Evolutionary conservation across 768 basidiomycete species (phyloP).

Genomic region (Russula foetens): DNA sequence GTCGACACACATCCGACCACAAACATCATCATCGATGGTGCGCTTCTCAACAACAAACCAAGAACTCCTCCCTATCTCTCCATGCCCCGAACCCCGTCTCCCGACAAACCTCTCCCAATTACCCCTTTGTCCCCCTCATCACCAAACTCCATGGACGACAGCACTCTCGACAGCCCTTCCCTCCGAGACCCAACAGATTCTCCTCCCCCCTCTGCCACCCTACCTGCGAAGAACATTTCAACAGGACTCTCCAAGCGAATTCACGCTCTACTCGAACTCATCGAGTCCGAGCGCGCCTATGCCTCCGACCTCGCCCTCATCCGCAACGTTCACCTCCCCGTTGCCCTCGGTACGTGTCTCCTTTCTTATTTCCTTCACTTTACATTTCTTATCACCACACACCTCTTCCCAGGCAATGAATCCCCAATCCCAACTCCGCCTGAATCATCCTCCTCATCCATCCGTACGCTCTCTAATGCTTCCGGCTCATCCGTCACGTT

Average conservation of each 20-base stretch:
- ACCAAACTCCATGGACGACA: constrained; percentile 13
- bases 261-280: constrained; percentile 69
- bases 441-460: constrained; percentile 40
- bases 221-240: constrained; percentile 9
- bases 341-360: constrained; percentile 56
- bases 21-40: constrained; percentile 13
- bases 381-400: background rate
- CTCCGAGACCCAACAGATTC: constrained; percentile 7
- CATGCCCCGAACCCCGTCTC: constrained; percentile 22
- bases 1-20: constrained; percentile 2
- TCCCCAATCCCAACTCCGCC: constrained; percentile 31
- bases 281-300: constrained; percentile 75
- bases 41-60: constrained; percentile 18
- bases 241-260: constrained; percentile 52
- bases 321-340: constrained; percentile 67
- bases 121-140: constrained; percentile 23
- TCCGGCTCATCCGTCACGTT: constrained; percentile 36
- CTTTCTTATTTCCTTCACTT: background rate
- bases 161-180: constrained; percentile 10
- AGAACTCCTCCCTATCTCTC: constrained; percentile 1
- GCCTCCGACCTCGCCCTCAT: constrained; percentile 77
- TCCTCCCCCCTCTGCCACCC: constrained; percentile 13
- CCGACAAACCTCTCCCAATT: constrained; percentile 29
- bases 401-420: constrained; percentile 30
- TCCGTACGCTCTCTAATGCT: constrained; percentile 41